Evolutionary conservation across 257 asterid genomes (phyloP), one percentile per base, ranked within the genome.

Genomic region (Datura wrightii): DNA sequence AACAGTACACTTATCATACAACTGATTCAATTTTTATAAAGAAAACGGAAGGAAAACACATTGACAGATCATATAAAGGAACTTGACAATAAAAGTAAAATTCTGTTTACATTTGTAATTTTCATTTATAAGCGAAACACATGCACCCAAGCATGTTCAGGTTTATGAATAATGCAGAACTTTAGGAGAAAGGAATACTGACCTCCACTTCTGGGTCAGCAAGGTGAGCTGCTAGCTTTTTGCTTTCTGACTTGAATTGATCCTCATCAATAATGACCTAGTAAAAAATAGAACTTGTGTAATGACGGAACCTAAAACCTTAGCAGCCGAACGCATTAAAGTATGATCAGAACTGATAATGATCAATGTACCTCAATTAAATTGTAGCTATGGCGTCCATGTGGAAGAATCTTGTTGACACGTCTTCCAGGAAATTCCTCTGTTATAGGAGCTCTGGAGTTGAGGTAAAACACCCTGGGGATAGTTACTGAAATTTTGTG

Each of bases 171-270:
- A 76, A 50, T 4, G 24, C 60, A 76, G 46, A 50, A 76, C 44
- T 76, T 76, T 76, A 53, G 46, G 82, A 15, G 39, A 36, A 76
- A 31, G 84, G 65, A 85, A 74, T 82, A 80, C 85, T 50, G 81
- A 96, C 99, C 98, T 96, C 99, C 88, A 96, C 94, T 92, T 96
- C 98, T 48, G 99, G 98, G 90, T 96, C 98, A 83, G 99, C 98
- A 90, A 96, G 98, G 89, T 93, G 97, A 87, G 97, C 97, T 36
- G 90, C 98, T 80, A 94, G 87, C 86, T 93, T 96, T 92, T 92
- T 94, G 94, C 95, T 94, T 88, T 97, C 98, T 16, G 92, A 86
- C 87, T 87, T 92, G 89, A 94, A 95, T 81, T 93, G 98, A 83
- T 91, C 99, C 91, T 97, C 99, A 80, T 94, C 97, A 89, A 91